Percentiles rank a stretch among this genome's conserved stretches.
Evolutionary conservation across 2,329 filamentous ascomycete species (phyloP).

Genomic region (Penicillium sp.): DNA sequence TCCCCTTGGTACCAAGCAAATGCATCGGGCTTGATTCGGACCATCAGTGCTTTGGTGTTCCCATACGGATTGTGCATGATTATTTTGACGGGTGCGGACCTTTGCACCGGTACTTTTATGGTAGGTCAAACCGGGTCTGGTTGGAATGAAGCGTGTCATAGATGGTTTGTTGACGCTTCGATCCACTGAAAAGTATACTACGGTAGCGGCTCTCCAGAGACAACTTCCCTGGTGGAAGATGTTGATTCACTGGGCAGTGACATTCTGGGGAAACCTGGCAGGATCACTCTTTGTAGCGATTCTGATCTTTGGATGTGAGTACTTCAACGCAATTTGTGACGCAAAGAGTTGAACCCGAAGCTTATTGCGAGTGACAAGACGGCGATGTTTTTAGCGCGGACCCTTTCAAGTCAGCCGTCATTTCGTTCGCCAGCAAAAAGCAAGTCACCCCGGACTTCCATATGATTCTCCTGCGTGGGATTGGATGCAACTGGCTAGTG

Average conservation of each 20-base stretch:
- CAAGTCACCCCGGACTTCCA: slow-evolving; percentile 50
- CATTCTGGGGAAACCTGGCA: slow-evolving; percentile 51
- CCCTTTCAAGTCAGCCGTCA: slow-evolving; percentile 46
- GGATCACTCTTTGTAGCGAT: slow-evolving; percentile 50
- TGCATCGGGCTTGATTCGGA: slow-evolving; percentile 49
- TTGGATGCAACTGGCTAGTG: slow-evolving; percentile 60
- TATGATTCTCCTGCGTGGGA: slow-evolving; percentile 54
- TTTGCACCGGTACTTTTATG: slow-evolving; percentile 51
- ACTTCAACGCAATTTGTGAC: too few relatives aligned
- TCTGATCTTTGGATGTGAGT: slow-evolving; percentile 50
- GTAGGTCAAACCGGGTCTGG: slow-evolving; percentile 17
- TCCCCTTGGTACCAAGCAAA: slow-evolving; percentile 51
- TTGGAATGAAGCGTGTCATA: too few relatives aligned
- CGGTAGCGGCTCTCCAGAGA: slow-evolving; percentile 45
- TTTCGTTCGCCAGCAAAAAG: slow-evolving; percentile 50
- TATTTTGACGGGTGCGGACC: slow-evolving; percentile 49
- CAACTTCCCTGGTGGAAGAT: slow-evolving; percentile 38
- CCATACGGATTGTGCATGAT: slow-evolving; percentile 52
- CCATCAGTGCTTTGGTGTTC: slow-evolving; percentile 48
- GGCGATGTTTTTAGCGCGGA: slow-evolving; percentile 47
- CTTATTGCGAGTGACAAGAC: slow-evolving; percentile 28
- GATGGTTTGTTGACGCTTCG: too few relatives aligned
- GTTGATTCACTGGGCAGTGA: slow-evolving; percentile 46
- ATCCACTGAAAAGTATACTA: slow-evolving; percentile 35
- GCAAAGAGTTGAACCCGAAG: too few relatives aligned